Evolutionary conservation across 345 rosid species (phyloP).

Genomic region (Linum lewisii): DNA sequence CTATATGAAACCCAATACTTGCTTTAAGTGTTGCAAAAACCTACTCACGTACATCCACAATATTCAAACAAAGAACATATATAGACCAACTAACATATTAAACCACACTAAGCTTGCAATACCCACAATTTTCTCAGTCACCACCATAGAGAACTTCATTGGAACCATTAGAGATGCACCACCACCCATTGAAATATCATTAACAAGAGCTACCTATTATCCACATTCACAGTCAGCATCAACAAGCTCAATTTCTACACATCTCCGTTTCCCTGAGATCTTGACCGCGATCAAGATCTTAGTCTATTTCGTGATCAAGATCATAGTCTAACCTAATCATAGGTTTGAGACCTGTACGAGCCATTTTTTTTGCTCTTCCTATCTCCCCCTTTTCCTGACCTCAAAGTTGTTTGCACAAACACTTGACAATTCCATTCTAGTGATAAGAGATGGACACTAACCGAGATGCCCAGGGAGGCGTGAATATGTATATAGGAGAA

Average conservation of each 20-base stretch:
- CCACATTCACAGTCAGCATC: constrained; percentile 3
- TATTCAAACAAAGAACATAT: constrained; percentile 1
- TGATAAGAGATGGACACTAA: constrained; percentile 24
- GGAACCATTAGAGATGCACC: constrained; percentile 93
- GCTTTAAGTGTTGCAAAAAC: constrained; percentile 94
- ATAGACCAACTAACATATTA: not conserved
- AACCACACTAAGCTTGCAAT: constrained; percentile 4
- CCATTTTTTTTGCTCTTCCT: not conserved
- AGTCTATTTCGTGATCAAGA: no score
- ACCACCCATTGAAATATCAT: constrained; percentile 96
- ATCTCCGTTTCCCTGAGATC: no score
- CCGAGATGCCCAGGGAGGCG: constrained; percentile 83
- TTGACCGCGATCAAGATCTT: no score
- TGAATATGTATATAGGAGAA: constrained; percentile 79
- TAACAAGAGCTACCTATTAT: constrained; percentile 66
- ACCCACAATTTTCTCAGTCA: constrained; percentile 86
- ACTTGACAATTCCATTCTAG: not conserved
- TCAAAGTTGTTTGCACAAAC: no score
- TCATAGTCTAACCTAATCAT: no score
- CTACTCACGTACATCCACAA: constrained; percentile 23
- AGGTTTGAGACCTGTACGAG: not conserved
- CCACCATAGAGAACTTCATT: constrained; percentile 84
- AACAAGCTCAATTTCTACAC: no score
- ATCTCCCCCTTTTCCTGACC: no score
- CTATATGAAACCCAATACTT: constrained; percentile 85